A percentile compares a stretch with the other conserved stretches of the same genome.
phyloP scores from a whole-genome alignment of 306 rosid species.

The Malus asiatica region DNA sequence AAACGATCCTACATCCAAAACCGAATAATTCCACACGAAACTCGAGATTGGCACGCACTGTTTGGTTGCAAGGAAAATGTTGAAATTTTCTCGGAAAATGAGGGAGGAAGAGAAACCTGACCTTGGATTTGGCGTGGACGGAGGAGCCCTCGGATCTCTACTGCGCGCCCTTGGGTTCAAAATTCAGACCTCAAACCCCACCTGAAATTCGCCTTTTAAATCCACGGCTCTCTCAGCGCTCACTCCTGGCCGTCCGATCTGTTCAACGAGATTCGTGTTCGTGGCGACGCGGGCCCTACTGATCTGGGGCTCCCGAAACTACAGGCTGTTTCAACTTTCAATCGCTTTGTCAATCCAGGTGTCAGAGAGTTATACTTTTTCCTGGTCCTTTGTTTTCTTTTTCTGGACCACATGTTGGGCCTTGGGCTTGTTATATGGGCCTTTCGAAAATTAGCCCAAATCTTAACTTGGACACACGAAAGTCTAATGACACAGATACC shows the following conservation, averaged over 20 bases:
- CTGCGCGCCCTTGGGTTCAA: slow-evolving; percentile 31
- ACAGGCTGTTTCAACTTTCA: slow-evolving; percentile 10
- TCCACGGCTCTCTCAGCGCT: not conserved
- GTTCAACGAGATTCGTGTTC: slow-evolving; percentile 17
- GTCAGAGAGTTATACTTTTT: not conserved
- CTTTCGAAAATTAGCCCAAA: not conserved
- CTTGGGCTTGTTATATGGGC: not conserved
- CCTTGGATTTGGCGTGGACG: slow-evolving; percentile 13
- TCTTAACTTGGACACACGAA: not conserved
- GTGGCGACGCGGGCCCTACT: slow-evolving; percentile 32
- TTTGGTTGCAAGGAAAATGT: not conserved
- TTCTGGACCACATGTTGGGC: not conserved
- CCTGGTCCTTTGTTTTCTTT: not conserved
- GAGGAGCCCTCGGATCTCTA: slow-evolving; percentile 23
- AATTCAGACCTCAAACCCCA: slow-evolving; percentile 19
- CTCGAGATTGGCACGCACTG: not conserved
- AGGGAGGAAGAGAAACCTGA: not conserved
- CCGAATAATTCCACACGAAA: not conserved
- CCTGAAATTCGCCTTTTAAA: slow-evolving; percentile 21
- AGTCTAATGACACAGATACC: not conserved
- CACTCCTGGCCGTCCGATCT: slow-evolving; percentile 14
- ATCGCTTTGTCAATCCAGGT: not conserved
- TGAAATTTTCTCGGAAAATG: not conserved
- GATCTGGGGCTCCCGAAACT: slow-evolving; percentile 9
- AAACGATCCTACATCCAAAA: slow-evolving; percentile 5